These are phyloP conservation scores for Pythium brassicae DNA, from an alignment of 352 stramenopile genomes.

Conservation along the genomic window DNA sequence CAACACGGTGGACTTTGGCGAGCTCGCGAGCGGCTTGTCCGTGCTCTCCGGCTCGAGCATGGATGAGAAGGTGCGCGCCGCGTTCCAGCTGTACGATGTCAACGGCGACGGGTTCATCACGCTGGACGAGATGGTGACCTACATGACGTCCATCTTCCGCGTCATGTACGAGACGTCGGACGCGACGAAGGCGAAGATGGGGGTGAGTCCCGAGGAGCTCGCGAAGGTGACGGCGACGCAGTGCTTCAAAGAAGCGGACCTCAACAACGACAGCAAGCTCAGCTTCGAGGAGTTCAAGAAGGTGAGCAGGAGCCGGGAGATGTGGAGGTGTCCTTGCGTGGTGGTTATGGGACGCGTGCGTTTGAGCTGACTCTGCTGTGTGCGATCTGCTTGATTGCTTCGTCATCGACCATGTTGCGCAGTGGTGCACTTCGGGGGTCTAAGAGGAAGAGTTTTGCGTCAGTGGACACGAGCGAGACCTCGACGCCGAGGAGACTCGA, in stretches of 20 bases:
- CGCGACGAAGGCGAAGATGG: constrained; percentile 67
- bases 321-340: neutral
- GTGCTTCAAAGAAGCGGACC: constrained; percentile 83
- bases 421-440: constrained; percentile 19
- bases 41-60: constrained; percentile 83
- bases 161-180: constrained; percentile 89
- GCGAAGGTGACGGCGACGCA: constrained; percentile 72
- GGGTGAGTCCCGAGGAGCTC: constrained; percentile 71
- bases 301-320: constrained; percentile 21
- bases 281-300: constrained; percentile 90
- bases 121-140: constrained; percentile 83
- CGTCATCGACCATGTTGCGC: neutral
- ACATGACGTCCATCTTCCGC: constrained; percentile 88
- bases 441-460: neutral
- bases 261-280: constrained; percentile 82
- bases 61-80: constrained; percentile 83
- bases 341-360: neutral
- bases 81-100: constrained; percentile 84
- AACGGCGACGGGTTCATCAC: constrained; percentile 85
- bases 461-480: neutral
- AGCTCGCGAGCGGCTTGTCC: constrained; percentile 80
- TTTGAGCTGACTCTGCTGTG: neutral
- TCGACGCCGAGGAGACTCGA: constrained; percentile 5
- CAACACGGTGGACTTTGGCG: constrained; percentile 84
- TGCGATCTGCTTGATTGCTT: neutral